These are phyloP conservation scores for Lachnum nothofagi DNA, from an alignment of 2,329 filamentous ascomycete genomes.

Conservation along the genomic window DNA sequence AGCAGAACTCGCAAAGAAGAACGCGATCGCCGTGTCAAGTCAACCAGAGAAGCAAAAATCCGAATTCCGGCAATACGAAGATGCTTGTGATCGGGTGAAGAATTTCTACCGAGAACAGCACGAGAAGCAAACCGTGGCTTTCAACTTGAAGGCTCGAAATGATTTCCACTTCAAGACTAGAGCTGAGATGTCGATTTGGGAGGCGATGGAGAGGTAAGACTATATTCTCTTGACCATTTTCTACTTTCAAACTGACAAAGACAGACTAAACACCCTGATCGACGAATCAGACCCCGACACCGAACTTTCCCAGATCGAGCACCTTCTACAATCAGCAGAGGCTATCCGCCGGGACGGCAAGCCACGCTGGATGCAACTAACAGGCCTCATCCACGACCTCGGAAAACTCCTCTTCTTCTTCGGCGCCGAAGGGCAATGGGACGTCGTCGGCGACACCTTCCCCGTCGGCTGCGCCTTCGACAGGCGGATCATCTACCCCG, in stretches of 20 bases:
- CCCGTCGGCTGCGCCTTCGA: slow-evolving; percentile 73
- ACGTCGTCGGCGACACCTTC: slow-evolving; percentile 84
- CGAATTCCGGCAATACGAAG: slow-evolving; percentile 76
- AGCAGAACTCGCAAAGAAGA: slow-evolving; percentile 32
- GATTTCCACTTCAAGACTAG: slow-evolving; percentile 62
- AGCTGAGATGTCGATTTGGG: slow-evolving; percentile 74
- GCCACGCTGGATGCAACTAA: slow-evolving; percentile 76
- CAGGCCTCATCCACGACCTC: slow-evolving; percentile 72
- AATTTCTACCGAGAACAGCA: slow-evolving; percentile 75
- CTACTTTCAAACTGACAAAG: no score
- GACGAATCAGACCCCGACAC: slow-evolving; percentile 92
- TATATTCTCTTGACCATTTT: no score
- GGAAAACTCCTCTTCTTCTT: slow-evolving; percentile 78
- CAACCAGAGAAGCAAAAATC: slow-evolving; percentile 80
- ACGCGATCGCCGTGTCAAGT: slow-evolving; percentile 50
- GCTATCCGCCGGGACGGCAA: slow-evolving; percentile 82
- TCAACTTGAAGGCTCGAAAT: slow-evolving; percentile 77
- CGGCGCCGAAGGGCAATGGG: slow-evolving; percentile 84
- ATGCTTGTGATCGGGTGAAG: slow-evolving; percentile 78
- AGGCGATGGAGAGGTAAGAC: slow-evolving; percentile 71
- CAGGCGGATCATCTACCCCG: slow-evolving; percentile 72
- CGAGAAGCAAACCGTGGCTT: slow-evolving; percentile 70
- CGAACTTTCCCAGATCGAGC: slow-evolving; percentile 79
- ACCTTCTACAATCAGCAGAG: slow-evolving; percentile 82
- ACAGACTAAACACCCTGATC: slow-evolving; percentile 71